Conservation (phyloP, 306 rosid species). For the Lagenaria siceraria region DNA sequence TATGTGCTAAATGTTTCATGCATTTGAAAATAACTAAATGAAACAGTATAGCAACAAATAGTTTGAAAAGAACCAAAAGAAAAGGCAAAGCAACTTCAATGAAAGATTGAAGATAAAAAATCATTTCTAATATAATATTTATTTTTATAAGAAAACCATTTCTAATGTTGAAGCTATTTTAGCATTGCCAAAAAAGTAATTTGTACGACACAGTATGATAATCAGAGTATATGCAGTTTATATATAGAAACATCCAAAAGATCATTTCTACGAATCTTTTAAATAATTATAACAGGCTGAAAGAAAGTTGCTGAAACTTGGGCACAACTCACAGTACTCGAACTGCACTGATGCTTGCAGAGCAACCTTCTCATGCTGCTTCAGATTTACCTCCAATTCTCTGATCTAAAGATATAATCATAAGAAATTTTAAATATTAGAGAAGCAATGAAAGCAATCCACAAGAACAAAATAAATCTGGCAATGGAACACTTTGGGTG, state of each 20-base stretch:
- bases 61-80: not conserved
- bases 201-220: not conserved
- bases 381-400: constrained; percentile 57
- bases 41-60: not conserved
- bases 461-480: not conserved
- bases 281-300: not conserved
- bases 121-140: not conserved
- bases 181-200: not conserved
- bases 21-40: not conserved
- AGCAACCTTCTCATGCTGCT: constrained; percentile 62
- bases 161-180: not conserved
- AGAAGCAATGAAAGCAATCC: not conserved
- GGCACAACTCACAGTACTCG: constrained; percentile 40
- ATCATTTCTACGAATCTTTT: not conserved
- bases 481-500: not conserved
- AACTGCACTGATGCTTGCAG: constrained; percentile 48
- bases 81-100: not conserved
- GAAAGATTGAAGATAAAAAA: not conserved
- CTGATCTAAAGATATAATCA: constrained; percentile 39
- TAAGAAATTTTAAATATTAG: constrained; percentile 14
- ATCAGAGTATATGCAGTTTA: not conserved
- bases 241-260: not conserved
- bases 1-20: not conserved
- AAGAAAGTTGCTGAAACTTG: not conserved
- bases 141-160: not conserved